phyloP scores from a whole-genome alignment of 2,329 filamentous ascomycete genomes.

The Nothophaeocryptopus gaeumannii region DNA sequence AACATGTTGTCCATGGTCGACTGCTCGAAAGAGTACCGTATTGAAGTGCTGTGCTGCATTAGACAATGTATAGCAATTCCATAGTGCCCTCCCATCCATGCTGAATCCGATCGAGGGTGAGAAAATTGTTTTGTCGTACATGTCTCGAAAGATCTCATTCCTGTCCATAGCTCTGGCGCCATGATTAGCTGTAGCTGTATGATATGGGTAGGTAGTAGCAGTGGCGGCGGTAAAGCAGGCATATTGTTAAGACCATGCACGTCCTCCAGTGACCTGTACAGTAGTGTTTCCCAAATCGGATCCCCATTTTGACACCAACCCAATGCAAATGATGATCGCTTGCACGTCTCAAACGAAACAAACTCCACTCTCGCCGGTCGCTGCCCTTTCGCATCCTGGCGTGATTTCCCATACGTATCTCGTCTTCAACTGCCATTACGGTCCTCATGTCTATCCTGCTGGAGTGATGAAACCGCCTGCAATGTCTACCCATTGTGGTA shows the following conservation, averaged over 20 bases:
- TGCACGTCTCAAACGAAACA: conserved; percentile 11
- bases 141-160: conserved; percentile 9
- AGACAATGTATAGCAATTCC: no score
- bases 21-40: no score
- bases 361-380: conserved; percentile 4
- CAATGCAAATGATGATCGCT: conserved; percentile 18
- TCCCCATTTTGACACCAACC: conserved; percentile 7
- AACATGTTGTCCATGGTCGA: no score
- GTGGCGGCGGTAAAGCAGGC: conserved; percentile 1
- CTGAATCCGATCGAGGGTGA: no score
- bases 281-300: conserved; percentile 12
- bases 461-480: conserved; percentile 75
- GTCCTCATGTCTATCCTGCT: conserved; percentile 17
- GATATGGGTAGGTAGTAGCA: not conserved
- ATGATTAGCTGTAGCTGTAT: conserved; percentile 9
- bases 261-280: conserved; percentile 14
- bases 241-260: conserved; percentile 6
- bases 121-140: no score
- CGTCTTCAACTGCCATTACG: conserved; percentile 13
- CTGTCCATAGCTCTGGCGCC: not conserved
- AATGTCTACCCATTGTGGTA: conserved; percentile 95
- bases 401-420: conserved; percentile 7
- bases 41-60: no score
- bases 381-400: conserved; percentile 6
- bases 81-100: no score